Conservation (phyloP, 78 protist genomes). For the Blattamonas nauphoetae region DNA sequence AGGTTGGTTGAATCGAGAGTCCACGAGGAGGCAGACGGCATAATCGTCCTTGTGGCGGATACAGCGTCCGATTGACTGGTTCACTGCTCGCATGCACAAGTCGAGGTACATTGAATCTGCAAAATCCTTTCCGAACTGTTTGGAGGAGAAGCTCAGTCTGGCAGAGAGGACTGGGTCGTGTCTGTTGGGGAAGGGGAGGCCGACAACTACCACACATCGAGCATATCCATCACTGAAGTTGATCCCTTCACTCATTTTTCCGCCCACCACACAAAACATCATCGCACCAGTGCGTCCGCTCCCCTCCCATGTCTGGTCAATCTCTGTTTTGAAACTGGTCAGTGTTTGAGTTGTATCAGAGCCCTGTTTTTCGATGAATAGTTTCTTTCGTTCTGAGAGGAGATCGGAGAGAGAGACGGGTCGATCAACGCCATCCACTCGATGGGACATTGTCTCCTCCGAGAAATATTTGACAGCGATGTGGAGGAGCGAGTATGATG, state of each 20-base stretch:
- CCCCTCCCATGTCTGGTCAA: too few relatives aligned
- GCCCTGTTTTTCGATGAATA: too few relatives aligned
- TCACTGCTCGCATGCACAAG: slow-evolving; percentile 1
- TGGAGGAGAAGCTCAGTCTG: neutral
- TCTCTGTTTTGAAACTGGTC: too few relatives aligned
- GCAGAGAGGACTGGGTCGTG: neutral
- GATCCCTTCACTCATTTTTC: slow-evolving; percentile 8
- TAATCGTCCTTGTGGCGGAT: neutral
- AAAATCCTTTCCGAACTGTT: neutral
- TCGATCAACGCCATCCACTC: too few relatives aligned
- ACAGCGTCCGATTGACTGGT: neutral
- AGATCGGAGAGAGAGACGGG: too few relatives aligned
- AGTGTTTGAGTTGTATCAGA: too few relatives aligned
- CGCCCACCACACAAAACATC: slow-evolving; percentile 10
- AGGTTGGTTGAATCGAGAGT: neutral
- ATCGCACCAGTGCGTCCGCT: neutral
- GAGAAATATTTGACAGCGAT: too few relatives aligned
- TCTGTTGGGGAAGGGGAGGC: neutral
- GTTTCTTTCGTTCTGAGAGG: too few relatives aligned
- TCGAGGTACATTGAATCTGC: neutral
- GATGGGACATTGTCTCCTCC: too few relatives aligned
- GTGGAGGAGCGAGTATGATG: too few relatives aligned
- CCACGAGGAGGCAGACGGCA: neutral
- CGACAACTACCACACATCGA: neutral
- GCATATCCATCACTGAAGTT: slow-evolving; percentile 5